Evolutionary conservation across 2,329 filamentous ascomycete genomes (phyloP), one percentile per base, ranked within the genome.

Genomic region (Didymosphaeria variabile): DNA sequence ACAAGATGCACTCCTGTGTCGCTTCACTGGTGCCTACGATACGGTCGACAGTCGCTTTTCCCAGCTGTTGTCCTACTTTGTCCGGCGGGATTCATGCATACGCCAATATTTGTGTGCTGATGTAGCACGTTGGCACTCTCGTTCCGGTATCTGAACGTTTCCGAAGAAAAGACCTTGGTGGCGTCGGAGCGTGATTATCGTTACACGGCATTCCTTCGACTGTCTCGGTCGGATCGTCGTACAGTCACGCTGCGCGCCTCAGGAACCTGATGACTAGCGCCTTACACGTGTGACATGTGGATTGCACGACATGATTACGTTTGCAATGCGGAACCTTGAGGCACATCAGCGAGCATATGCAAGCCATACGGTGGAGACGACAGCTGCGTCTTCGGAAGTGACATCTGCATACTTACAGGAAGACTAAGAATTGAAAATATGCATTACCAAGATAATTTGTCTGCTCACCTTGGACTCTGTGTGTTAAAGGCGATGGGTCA

Each of bases 161-260:
- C 13, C 3, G 17, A 40, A 12, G 36, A 2, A 2, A 8, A 15
- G 0, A 40, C 17, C 34, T 15, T 17, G 36, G 36, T 17, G 10
- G 15, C 21, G 38, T 52, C 10, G 26, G 26, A 10, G 38, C 38
- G 13, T 17, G 12, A 8, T 55, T n/a, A 6, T 15, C 13, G 45
- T 31, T 5, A 8, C 45, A 47, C 45, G 12, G 19, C 42, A 45
- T 45, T 45, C 42, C 23, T 23, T 45, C 19, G 34, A 23, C n/a
- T 29, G 26, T 40, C 38, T 36, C 26, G 19, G 47, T 29, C 19
- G 7, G 36, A 34, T 36, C 9, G 36, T 58, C 8, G 38, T 29
- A 58, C 47, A 32, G 49, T 38, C 29, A 53, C 31, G 56, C 42
- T 55, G 53, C 42, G 36, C 21, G 29, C 26, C 38, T 46, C 50